phyloP scores from a whole-genome alignment of 495 filamentous ascomycete genomes.

The Pseudevernia furfuracea region DNA sequence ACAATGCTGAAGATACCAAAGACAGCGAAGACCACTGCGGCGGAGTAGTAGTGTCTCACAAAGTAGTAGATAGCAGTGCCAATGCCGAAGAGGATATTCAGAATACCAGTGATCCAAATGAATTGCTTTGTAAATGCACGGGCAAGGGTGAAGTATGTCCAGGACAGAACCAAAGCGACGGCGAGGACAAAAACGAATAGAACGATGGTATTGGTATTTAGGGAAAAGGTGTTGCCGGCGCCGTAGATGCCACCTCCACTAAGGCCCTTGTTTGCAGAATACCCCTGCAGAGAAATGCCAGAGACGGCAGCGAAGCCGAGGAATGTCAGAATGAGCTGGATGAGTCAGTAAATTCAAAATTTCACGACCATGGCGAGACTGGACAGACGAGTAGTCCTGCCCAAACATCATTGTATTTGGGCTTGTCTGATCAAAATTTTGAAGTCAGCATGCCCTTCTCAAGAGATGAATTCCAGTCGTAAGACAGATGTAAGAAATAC shows the following conservation, averaged over 20 bases:
- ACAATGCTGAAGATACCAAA: constrained; percentile 75
- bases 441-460: background rate
- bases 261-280: constrained; percentile 56
- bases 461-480: background rate
- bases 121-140: constrained; percentile 81
- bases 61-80: constrained; percentile 65
- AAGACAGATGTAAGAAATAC: background rate
- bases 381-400: constrained; percentile 62
- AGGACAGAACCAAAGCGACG: constrained; percentile 65
- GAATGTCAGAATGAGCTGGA: constrained; percentile 61
- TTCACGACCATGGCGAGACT: background rate
- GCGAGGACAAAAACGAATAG: constrained; percentile 71
- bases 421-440: constrained; percentile 41
- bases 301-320: constrained; percentile 72
- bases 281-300: constrained; percentile 68
- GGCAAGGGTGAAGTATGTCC: constrained; percentile 66
- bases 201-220: constrained; percentile 78
- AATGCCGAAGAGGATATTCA: constrained; percentile 60
- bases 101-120: constrained; percentile 75
- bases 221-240: constrained; percentile 50
- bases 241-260: constrained; percentile 70
- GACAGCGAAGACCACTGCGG: constrained; percentile 77
- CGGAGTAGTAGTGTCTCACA: constrained; percentile 60
- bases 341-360: constrained; percentile 11
- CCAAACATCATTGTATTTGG: constrained; percentile 86